Evolutionary conservation across 768 basidiomycete genomes (phyloP).

Genomic region (Lentinula raphanica): DNA sequence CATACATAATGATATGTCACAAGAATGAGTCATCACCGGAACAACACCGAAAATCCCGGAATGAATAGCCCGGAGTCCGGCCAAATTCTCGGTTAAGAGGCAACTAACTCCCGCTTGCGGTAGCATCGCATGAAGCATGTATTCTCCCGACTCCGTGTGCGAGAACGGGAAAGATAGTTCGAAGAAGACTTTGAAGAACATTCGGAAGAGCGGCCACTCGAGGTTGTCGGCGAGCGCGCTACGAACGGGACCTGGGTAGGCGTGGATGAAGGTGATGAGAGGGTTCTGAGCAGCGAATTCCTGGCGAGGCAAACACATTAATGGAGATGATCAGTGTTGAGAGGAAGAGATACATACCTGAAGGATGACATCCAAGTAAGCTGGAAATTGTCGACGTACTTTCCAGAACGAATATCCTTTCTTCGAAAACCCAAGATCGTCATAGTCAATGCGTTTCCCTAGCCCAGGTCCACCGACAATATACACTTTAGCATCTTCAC

Average conservation of each 20-base stretch:
- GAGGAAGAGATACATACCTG: conserved; percentile 16
- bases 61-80: not conserved
- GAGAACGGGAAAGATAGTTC: too few relatives aligned
- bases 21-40: not conserved
- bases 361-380: conserved; percentile 26
- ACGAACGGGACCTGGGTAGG: conserved; percentile 17
- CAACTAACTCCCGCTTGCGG: not conserved
- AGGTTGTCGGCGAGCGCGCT: conserved; percentile 7
- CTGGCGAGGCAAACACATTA: too few relatives aligned
- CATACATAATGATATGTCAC: not conserved
- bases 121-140: too few relatives aligned
- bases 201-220: not conserved
- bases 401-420: conserved; percentile 18
- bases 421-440: conserved; percentile 26
- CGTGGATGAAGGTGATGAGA: conserved; percentile 15
- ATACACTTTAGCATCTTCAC: conserved; percentile 31
- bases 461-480: conserved; percentile 23
- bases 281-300: conserved; percentile 15
- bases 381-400: conserved; percentile 13
- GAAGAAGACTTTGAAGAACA: too few relatives aligned
- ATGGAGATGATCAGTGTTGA: not conserved
- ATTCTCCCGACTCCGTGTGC: too few relatives aligned
- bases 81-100: not conserved
- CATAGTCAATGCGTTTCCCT: conserved; percentile 21
- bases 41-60: not conserved